Evolutionary conservation across 345 rosid species (phyloP).

Genomic region (Sonneratia caseolaris): DNA sequence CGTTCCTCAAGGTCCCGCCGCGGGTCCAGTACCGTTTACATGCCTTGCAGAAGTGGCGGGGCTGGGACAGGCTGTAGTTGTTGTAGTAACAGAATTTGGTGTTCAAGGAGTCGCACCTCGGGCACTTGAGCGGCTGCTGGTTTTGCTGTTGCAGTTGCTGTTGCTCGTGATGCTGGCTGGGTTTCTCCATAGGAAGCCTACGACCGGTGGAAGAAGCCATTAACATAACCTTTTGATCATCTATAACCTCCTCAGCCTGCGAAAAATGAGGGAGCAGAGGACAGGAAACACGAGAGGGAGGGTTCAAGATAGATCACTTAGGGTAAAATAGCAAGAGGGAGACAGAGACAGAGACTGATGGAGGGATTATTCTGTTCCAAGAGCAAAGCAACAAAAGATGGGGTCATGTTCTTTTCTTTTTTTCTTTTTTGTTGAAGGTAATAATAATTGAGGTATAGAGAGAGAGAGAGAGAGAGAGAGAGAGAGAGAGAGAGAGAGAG

Average conservation of each 20-base stretch:
- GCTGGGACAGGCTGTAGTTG: conserved; percentile 64
- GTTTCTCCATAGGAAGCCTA: conserved; percentile 1
- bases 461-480: conserved; percentile 17
- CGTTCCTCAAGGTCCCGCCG: conserved; percentile 62
- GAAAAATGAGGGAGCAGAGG: conserved; percentile 2
- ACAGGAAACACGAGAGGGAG: not conserved
- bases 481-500: too few species aligned
- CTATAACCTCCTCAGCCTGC: not conserved
- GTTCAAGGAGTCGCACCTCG: conserved; percentile 54
- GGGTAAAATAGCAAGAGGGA: conserved; percentile 1
- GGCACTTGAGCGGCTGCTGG: conserved; percentile 38
- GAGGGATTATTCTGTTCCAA: conserved; percentile 44
- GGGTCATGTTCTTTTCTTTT: conserved; percentile 33
- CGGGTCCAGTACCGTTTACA: conserved; percentile 69
- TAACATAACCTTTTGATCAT: not conserved
- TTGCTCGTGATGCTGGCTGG: not conserved
- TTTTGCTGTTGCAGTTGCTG: conserved; percentile 16
- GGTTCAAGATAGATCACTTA: not conserved
- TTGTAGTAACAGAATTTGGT: conserved; percentile 71
- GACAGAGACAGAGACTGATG: conserved; percentile 8
- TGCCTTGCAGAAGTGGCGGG: conserved; percentile 60
- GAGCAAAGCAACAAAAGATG: conserved; percentile 41
- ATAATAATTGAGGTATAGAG: conserved; percentile 31
- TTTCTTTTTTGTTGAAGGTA: not conserved
- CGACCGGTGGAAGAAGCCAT: not conserved